These are phyloP conservation scores for Akanthomyces muscarius DNA, from an alignment of 2,329 filamentous ascomycete species.

Conservation along the genomic window DNA sequence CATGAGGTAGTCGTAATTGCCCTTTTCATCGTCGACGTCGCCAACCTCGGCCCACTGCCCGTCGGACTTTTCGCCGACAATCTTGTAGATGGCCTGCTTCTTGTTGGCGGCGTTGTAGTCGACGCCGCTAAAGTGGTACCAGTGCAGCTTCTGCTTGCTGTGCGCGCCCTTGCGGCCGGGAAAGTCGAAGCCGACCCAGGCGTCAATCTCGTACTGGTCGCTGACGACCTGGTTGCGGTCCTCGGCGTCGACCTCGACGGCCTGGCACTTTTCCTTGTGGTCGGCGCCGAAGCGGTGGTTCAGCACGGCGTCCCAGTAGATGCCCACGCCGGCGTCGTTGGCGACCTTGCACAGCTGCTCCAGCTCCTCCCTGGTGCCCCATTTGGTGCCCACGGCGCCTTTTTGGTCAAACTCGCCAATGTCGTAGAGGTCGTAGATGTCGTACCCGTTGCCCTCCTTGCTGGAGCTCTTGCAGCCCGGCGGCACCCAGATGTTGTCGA, in stretches of 20 bases:
- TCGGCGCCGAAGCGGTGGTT: conserved; percentile 75
- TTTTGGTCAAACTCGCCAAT: conserved; percentile 74
- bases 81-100: conserved; percentile 65
- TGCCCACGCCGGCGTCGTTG: conserved; percentile 51
- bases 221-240: conserved; percentile 56
- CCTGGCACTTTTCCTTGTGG: conserved; percentile 57
- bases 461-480: conserved; percentile 43
- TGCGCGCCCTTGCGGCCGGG: conserved; percentile 58
- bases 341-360: conserved; percentile 26
- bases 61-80: conserved; percentile 56
- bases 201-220: conserved; percentile 61
- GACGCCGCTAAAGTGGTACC: conserved; percentile 66
- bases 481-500: conserved; percentile 66
- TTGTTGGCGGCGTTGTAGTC: conserved; percentile 59
- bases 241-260: conserved; percentile 59
- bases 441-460: conserved; percentile 7
- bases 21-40: conserved; percentile 54
- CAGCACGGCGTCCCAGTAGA: conserved; percentile 70
- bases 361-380: conserved; percentile 63
- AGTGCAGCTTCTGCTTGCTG: conserved; percentile 62
- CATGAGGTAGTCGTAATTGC: conserved; percentile 69
- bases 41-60: conserved; percentile 58
- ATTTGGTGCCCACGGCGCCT: conserved; percentile 60
- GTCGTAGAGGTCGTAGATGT: conserved; percentile 45
- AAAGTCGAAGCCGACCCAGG: conserved; percentile 68